Evolutionary conservation across 208 protist species (phyloP).

Genomic region (Leishmania major): DNA sequence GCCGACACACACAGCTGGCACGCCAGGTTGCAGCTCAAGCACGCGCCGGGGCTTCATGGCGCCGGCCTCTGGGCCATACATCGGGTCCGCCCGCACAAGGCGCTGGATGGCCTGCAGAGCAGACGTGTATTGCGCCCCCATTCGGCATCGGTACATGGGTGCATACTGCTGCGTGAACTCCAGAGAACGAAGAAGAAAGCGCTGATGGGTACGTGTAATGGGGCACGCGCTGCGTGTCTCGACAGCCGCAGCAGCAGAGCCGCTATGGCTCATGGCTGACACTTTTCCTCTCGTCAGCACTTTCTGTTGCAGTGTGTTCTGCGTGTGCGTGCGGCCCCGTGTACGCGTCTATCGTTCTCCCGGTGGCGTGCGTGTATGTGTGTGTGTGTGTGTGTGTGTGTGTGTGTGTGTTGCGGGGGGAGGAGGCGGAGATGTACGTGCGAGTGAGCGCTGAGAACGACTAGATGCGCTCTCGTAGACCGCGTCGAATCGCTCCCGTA

Average conservation of each 20-base stretch:
- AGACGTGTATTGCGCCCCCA: slow-evolving; percentile 49
- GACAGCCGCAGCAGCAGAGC: background rate
- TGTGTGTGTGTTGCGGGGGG: background rate
- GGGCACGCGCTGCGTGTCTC: slow-evolving; percentile 54
- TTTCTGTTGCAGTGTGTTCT: background rate
- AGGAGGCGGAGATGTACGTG: background rate
- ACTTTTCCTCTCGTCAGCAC: background rate
- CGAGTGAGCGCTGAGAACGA: background rate
- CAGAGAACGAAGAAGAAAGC: slow-evolving; percentile 77
- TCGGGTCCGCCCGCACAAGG: slow-evolving; percentile 14
- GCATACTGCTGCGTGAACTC: slow-evolving; percentile 88
- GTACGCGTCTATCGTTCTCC: background rate
- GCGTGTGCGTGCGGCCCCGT: background rate
- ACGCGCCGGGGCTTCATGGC: slow-evolving; percentile 37
- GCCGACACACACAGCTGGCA: slow-evolving; percentile 68
- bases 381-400: background rate
- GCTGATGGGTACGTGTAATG: slow-evolving; percentile 76
- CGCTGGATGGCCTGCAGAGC: slow-evolving; percentile 46
- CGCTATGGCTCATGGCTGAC: background rate
- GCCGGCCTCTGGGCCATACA: background rate
- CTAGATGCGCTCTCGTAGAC: background rate
- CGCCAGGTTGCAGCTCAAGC: slow-evolving; percentile 66
- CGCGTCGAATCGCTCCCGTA: background rate
- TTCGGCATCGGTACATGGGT: slow-evolving; percentile 79
- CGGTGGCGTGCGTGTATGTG: background rate